Conservation (phyloP, 345 rosid genomes). For the Eutrema japonicum region DNA sequence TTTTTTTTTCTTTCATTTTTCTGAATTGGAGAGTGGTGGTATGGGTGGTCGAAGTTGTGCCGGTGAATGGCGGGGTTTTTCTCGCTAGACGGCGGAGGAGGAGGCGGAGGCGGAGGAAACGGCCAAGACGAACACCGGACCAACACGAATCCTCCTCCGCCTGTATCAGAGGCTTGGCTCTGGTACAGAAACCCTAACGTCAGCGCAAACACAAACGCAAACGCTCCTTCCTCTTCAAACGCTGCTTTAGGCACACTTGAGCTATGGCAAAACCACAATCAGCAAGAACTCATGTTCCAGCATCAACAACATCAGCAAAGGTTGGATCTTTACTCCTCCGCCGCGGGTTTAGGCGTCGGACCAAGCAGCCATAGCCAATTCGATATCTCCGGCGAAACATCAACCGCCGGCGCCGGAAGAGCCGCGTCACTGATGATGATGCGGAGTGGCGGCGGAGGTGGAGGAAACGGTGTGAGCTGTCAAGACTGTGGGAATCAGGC, state of each 20-base stretch:
- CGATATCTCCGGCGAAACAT: constrained; percentile 54
- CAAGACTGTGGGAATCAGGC: constrained; percentile 95
- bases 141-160: constrained; percentile 50
- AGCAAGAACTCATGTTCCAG: constrained; percentile 51
- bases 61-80: constrained; percentile 58
- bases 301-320: constrained; percentile 56
- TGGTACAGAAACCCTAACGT: constrained; percentile 70
- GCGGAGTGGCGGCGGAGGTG: constrained; percentile 40
- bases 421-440: constrained; percentile 49
- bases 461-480: constrained; percentile 56
- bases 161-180: constrained; percentile 53
- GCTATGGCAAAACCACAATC: constrained; percentile 75
- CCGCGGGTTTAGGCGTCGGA: constrained; percentile 73
- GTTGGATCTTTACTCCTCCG: constrained; percentile 62
- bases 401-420: constrained; percentile 41
- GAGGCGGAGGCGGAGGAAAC: constrained; percentile 45
- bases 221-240: constrained; percentile 46
- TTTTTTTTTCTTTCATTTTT: not conserved
- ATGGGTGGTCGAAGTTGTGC: constrained; percentile 26
- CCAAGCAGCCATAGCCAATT: constrained; percentile 51
- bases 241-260: constrained; percentile 61
- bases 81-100: constrained; percentile 55
- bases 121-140: constrained; percentile 43
- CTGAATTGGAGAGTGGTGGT: constrained; percentile 23
- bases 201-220: constrained; percentile 13